Evolutionary conservation across 352 stramenopile genomes (phyloP).

Genomic region (Pythium utonaiense): DNA sequence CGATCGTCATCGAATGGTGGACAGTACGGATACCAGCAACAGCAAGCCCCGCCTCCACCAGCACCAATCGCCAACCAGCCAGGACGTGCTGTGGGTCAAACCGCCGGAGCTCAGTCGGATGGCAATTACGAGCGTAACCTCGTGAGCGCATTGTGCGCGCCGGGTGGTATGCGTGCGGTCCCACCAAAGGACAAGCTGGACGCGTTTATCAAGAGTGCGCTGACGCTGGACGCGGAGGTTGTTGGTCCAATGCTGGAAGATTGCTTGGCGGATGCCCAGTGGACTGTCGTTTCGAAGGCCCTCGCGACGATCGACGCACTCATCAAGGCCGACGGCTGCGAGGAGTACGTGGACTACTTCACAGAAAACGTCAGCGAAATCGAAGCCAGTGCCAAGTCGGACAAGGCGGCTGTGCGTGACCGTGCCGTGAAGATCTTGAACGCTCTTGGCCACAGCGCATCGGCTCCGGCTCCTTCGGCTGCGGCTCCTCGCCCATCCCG

Average conservation of each 20-base stretch:
- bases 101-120: slow-evolving; percentile 73
- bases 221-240: slow-evolving; percentile 91
- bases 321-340: slow-evolving; percentile 72
- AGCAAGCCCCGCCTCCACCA: slow-evolving; percentile 15
- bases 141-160: slow-evolving; percentile 89
- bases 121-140: slow-evolving; percentile 93
- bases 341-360: slow-evolving; percentile 85
- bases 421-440: slow-evolving; percentile 75
- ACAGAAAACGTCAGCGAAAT: slow-evolving; percentile 76
- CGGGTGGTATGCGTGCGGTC: slow-evolving; percentile 93
- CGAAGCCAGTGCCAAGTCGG: slow-evolving; percentile 60
- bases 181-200: slow-evolving; percentile 93
- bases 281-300: slow-evolving; percentile 91
- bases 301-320: slow-evolving; percentile 92
- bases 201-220: slow-evolving; percentile 86
- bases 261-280: slow-evolving; percentile 88
- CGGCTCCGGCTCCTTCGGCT: slow-evolving; percentile 18
- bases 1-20: slow-evolving; percentile 19
- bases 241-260: slow-evolving; percentile 93
- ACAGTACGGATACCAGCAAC: slow-evolving; percentile 57
- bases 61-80: not conserved
- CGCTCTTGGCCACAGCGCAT: slow-evolving; percentile 45
- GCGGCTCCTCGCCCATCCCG: slow-evolving; percentile 23
- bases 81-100: slow-evolving; percentile 41
- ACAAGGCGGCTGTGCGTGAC: slow-evolving; percentile 76